These are phyloP conservation scores for Nannochloropsis salina DNA, from an alignment of 108 stramenopile genomes.

Conservation along the genomic window DNA sequence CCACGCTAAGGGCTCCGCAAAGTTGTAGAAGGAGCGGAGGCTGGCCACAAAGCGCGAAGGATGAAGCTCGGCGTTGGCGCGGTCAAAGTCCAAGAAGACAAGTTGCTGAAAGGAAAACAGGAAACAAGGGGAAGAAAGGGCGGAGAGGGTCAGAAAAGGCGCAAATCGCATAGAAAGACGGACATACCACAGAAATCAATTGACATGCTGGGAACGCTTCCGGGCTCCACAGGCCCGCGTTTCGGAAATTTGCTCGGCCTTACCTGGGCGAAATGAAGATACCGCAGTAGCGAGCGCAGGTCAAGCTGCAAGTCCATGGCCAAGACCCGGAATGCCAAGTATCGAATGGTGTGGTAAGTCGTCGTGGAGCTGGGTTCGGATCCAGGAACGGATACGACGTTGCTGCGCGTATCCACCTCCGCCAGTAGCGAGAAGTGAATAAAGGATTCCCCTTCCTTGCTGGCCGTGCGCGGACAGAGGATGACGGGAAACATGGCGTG, in stretches of 20 bases:
- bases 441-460: neutral
- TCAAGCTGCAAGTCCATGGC: slow-evolving; percentile 19
- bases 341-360: neutral
- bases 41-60: neutral
- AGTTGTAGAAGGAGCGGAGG: neutral
- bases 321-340: neutral
- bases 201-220: no score
- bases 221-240: no score
- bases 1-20: neutral
- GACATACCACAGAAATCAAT: no score
- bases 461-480: neutral
- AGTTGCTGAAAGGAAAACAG: neutral
- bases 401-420: neutral
- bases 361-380: neutral
- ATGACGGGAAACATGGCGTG: neutral
- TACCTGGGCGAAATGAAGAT: neutral
- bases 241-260: neutral
- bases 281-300: slow-evolving; percentile 2
- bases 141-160: neutral
- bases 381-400: neutral
- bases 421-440: neutral
- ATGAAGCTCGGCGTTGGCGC: slow-evolving; percentile 3
- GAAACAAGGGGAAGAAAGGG: neutral
- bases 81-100: neutral
- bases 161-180: neutral